Conservation (phyloP, 805 yeast genomes). For the Metschnikowia matae region DNA sequence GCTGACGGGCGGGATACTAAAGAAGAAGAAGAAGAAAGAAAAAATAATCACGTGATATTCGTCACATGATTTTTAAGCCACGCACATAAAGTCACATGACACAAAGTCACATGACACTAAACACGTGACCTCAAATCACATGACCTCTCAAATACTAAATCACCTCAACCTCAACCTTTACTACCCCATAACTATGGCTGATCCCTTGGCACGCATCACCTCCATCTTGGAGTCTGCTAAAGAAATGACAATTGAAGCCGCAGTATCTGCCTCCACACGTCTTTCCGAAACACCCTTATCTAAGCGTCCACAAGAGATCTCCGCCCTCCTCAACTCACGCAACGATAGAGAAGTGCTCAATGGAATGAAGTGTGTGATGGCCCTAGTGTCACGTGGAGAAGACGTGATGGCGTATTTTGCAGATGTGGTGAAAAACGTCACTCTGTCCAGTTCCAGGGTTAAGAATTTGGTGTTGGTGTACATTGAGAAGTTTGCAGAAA, state of each 20-base stretch:
- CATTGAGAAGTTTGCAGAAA: slow-evolving; percentile 70
- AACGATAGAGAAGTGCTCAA: slow-evolving; percentile 48
- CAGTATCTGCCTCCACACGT: slow-evolving; percentile 68
- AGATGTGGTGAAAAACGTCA: slow-evolving; percentile 83
- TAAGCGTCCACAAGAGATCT: slow-evolving; percentile 63
- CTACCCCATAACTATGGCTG: slow-evolving; percentile 26
- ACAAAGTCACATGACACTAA: neutral
- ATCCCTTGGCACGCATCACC: slow-evolving; percentile 56
- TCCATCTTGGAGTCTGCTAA: slow-evolving; percentile 77
- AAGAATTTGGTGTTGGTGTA: slow-evolving; percentile 75
- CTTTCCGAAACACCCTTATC: slow-evolving; percentile 58
- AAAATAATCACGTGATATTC: neutral
- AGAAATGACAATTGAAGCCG: slow-evolving; percentile 77
- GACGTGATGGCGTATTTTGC: slow-evolving; percentile 57
- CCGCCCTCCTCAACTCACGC: slow-evolving; percentile 61
- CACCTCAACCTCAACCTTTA: neutral
- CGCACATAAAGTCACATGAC: neutral
- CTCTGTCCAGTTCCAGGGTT: slow-evolving; percentile 58
- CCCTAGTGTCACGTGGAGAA: slow-evolving; percentile 38
- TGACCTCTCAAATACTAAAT: neutral
- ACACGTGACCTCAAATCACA: neutral
- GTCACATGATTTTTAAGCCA: no score
- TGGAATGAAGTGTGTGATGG: slow-evolving; percentile 41
- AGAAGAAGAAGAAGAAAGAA: no score
- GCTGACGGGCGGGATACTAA: neutral